Percentiles rank a stretch among this genome's conserved stretches.
Conservation (phyloP, 108 stramenopile species). For the Cyclostephanos tholiformis region DNA sequence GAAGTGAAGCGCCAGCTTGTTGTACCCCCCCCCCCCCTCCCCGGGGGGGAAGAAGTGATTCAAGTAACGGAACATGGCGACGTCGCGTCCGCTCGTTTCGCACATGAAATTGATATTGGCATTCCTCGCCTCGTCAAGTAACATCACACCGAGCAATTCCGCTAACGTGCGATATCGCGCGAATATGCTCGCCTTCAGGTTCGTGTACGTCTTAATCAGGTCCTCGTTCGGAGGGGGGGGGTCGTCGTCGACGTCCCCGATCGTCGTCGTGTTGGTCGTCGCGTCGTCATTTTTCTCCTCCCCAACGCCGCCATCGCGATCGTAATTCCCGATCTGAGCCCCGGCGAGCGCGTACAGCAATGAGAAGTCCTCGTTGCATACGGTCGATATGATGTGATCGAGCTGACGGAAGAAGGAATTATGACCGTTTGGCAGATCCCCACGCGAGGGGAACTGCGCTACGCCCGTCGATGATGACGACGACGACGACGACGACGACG, state of each 20-base stretch:
- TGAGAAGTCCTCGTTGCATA: constrained; percentile 80
- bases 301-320: constrained; percentile 7
- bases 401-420: constrained; percentile 89
- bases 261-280: too few species aligned
- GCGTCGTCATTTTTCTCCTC: background rate
- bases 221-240: constrained; percentile 41
- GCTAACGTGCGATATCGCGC: constrained; percentile 79
- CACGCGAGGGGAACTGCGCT: background rate
- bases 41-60: constrained; percentile 70
- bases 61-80: constrained; percentile 87
- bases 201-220: constrained; percentile 66
- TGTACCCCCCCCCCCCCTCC: constrained; percentile 49
- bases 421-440: constrained; percentile 53
- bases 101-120: constrained; percentile 71
- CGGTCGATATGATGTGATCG: constrained; percentile 86
- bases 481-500: constrained; percentile 13
- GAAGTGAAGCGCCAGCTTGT: constrained; percentile 84
- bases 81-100: constrained; percentile 86
- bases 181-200: constrained; percentile 85
- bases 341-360: constrained; percentile 66
- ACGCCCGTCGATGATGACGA: constrained; percentile 5
- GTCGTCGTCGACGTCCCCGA: too few species aligned
- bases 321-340: constrained; percentile 35
- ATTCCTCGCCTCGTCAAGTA: constrained; percentile 67
- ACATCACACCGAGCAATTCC: constrained; percentile 74